Conservation (phyloP, 306 rosid species). For the Dryas alaskensis region DNA sequence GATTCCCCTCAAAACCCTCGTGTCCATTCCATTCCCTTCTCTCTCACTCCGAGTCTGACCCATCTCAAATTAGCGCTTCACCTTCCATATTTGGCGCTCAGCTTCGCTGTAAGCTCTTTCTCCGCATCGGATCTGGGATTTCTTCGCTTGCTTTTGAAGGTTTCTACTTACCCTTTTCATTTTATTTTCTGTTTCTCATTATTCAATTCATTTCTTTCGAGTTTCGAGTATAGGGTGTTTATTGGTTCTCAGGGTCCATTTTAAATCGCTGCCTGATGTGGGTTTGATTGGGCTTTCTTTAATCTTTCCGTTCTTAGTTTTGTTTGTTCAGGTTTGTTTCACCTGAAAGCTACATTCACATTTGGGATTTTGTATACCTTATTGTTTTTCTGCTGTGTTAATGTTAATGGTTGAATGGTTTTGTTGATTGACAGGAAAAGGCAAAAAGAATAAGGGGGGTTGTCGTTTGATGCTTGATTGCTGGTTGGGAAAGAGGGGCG, state of each 20-base stretch:
- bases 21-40: slow-evolving; percentile 17
- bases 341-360: background rate
- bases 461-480: slow-evolving; percentile 15
- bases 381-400: background rate
- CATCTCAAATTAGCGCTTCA: slow-evolving; percentile 5
- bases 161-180: slow-evolving; percentile 21
- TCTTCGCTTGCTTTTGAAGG: slow-evolving; percentile 47
- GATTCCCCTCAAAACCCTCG: slow-evolving; percentile 30
- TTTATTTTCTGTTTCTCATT: background rate
- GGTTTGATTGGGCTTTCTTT: background rate
- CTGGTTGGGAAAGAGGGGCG: slow-evolving; percentile 17
- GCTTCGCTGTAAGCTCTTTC: slow-evolving; percentile 26
- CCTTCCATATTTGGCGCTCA: slow-evolving; percentile 26
- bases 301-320: background rate
- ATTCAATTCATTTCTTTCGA: slow-evolving; percentile 1
- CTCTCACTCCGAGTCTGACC: slow-evolving; percentile 24
- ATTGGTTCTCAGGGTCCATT: background rate
- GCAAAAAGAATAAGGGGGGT: slow-evolving; percentile 3
- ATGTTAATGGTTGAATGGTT: slow-evolving; percentile 36
- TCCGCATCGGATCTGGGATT: slow-evolving; percentile 67
- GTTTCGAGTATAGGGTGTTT: background rate
- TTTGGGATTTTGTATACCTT: background rate
- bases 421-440: slow-evolving; percentile 21
- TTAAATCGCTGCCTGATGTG: background rate
- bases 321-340: background rate